Evolutionary conservation across 2,329 filamentous ascomycete species (phyloP).

Genomic region (Monosporascus sp.): DNA sequence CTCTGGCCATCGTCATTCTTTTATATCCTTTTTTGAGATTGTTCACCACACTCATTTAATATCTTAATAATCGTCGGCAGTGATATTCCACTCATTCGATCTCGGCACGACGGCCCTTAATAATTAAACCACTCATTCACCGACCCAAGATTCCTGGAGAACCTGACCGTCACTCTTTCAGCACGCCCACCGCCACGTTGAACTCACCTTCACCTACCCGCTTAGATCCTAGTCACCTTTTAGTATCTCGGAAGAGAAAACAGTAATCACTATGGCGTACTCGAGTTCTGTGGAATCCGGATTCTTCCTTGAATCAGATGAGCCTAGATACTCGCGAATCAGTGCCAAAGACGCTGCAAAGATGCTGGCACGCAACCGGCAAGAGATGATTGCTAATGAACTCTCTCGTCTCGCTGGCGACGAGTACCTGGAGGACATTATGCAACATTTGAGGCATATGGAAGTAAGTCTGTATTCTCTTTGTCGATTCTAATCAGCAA

Average conservation of each 20-base stretch:
- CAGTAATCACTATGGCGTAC: constrained; percentile 41
- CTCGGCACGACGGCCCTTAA: constrained; percentile 29
- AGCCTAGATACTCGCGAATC: constrained; percentile 48
- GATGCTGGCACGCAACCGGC: constrained; percentile 73
- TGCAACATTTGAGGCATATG: constrained; percentile 93
- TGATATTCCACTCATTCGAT: constrained; percentile 39
- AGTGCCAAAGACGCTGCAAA: constrained; percentile 71
- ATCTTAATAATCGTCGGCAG: constrained; percentile 47
- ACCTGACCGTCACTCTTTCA: constrained; percentile 44
- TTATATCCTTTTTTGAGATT: constrained; percentile 32
- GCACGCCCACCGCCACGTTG: constrained; percentile 14
- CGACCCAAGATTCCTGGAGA: constrained; percentile 48
- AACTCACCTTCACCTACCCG: constrained; percentile 14
- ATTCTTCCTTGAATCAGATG: constrained; percentile 55
- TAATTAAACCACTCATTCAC: constrained; percentile 24
- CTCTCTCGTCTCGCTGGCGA: constrained; percentile 79
- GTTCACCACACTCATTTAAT: constrained; percentile 55
- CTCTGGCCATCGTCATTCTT: constrained; percentile 53
- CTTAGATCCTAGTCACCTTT: constrained; percentile 16
- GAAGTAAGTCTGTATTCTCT: constrained; percentile 53
- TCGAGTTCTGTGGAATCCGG: constrained; percentile 36
- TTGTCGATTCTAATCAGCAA: too few species aligned
- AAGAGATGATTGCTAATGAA: constrained; percentile 84
- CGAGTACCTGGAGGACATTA: constrained; percentile 90
- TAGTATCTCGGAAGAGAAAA: constrained; percentile 14